Conservation (phyloP, 2,329 filamentous ascomycete species). For the Zymoseptoria ardabiliae region DNA sequence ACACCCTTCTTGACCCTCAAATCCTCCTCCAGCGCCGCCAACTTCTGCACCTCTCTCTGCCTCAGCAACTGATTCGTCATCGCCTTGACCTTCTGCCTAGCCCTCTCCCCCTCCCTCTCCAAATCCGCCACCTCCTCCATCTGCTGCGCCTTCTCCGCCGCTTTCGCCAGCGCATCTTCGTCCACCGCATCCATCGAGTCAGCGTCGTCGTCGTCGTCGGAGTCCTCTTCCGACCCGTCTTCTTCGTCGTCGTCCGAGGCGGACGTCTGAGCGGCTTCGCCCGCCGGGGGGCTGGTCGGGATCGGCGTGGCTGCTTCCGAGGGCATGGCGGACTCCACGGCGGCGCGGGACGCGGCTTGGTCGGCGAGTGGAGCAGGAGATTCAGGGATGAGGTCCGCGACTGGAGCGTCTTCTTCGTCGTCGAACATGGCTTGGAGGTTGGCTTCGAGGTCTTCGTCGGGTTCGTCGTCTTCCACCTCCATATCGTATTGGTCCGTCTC, state of each 20-base stretch:
- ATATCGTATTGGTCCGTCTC: constrained; percentile 36
- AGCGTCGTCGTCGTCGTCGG: constrained; percentile 42
- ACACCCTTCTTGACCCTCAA: constrained; percentile 46
- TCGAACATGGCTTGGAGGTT: constrained; percentile 33
- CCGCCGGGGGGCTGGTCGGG: constrained; percentile 16
- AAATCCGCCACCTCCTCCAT: constrained; percentile 50
- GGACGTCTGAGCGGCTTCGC: constrained; percentile 19
- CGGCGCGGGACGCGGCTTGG: constrained; percentile 20
- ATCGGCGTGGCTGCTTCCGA: constrained; percentile 17
- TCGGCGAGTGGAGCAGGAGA: constrained; percentile 23
- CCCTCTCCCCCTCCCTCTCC: constrained; percentile 42
- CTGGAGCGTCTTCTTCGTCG: constrained; percentile 26
- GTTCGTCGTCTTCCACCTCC: constrained; percentile 23
- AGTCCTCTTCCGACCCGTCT: constrained; percentile 36
- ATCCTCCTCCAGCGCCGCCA: constrained; percentile 46
- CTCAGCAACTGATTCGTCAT: constrained; percentile 43
- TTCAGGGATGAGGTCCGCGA: constrained; percentile 21
- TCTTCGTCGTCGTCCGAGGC: constrained; percentile 30
- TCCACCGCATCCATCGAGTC: constrained; percentile 40
- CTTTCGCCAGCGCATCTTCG: constrained; percentile 44
- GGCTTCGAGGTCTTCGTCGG: constrained; percentile 25
- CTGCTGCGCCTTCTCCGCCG: constrained; percentile 41
- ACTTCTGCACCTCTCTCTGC: constrained; percentile 42
- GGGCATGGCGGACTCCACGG: constrained; percentile 16
- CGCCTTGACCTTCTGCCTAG: constrained; percentile 31